phyloP scores from a whole-genome alignment of 192 early-diverging fungal genomes.

The Backusella sp. region DNA sequence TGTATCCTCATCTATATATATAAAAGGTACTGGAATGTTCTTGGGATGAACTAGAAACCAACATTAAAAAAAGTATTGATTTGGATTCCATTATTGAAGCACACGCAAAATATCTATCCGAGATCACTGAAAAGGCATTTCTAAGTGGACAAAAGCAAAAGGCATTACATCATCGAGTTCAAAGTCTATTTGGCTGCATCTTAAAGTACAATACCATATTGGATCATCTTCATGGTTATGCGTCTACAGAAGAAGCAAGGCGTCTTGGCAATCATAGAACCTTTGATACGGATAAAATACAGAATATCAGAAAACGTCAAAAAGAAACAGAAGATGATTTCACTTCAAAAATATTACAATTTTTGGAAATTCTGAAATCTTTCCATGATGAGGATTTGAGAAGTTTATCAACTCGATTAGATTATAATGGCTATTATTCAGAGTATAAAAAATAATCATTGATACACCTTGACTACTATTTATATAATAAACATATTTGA shows the following conservation, averaged over 20 bases:
- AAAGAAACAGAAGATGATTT: constrained; percentile 38
- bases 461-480: background rate
- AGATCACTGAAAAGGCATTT: constrained; percentile 66
- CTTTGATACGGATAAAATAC: constrained; percentile 23
- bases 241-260: constrained; percentile 37
- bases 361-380: constrained; percentile 40
- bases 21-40: constrained; percentile 78
- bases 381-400: constrained; percentile 72
- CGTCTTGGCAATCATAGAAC: background rate
- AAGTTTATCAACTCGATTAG: constrained; percentile 72
- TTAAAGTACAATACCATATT: constrained; percentile 55
- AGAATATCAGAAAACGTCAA: constrained; percentile 21
- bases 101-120: constrained; percentile 72
- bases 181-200: constrained; percentile 63
- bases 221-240: constrained; percentile 51
- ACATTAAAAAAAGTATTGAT: constrained; percentile 62
- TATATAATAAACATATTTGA: no score
- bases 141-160: constrained; percentile 38
- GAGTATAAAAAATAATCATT: background rate
- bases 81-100: constrained; percentile 79
- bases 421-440: constrained; percentile 79
- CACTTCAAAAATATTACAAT: constrained; percentile 39
- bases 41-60: constrained; percentile 75
- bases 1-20: background rate
- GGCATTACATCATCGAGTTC: constrained; percentile 43